Evolutionary conservation across 805 yeast genomes (phyloP).

Genomic region (Ogataea nonfermentans): DNA sequence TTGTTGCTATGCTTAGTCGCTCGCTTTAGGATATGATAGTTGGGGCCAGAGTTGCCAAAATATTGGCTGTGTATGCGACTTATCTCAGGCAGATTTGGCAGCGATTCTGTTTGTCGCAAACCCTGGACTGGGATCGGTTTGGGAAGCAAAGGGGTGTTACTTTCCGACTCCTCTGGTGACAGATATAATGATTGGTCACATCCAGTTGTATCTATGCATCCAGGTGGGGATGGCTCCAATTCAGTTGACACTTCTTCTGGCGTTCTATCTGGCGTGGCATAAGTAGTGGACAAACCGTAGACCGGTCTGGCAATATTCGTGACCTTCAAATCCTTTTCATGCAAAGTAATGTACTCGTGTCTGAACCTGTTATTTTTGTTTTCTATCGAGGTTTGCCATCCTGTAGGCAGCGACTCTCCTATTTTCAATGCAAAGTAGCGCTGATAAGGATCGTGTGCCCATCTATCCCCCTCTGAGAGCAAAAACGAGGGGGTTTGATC

Average conservation of each 20-base stretch:
- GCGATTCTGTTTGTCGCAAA: constrained; percentile 1
- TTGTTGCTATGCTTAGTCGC: neutral
- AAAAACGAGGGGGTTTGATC: constrained; percentile 4
- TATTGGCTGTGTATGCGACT: constrained; percentile 6
- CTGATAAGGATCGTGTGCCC: constrained; percentile 30
- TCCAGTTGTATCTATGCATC: no score
- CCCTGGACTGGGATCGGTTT: constrained; percentile 15
- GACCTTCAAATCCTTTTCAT: neutral
- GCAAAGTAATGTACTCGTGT: constrained; percentile 11
- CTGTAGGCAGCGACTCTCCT: constrained; percentile 18
- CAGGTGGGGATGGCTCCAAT: neutral
- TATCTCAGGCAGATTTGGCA: constrained; percentile 4
- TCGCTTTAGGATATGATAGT: constrained; percentile 2
- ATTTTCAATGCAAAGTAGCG: constrained; percentile 21
- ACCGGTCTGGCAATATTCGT: neutral
- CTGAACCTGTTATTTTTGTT: constrained; percentile 21
- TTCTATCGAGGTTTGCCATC: constrained; percentile 19
- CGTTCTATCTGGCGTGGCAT: constrained; percentile 3
- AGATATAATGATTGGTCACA: constrained; percentile 7
- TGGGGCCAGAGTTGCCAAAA: constrained; percentile 14
- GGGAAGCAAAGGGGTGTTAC: constrained; percentile 14
- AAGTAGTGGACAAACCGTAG: neutral
- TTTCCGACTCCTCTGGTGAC: constrained; percentile 17
- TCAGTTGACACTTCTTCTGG: neutral
- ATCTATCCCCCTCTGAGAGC: constrained; percentile 12